These are phyloP conservation scores for Podospora sp. DNA, from an alignment of 495 filamentous ascomycete genomes.

Conservation along the genomic window DNA sequence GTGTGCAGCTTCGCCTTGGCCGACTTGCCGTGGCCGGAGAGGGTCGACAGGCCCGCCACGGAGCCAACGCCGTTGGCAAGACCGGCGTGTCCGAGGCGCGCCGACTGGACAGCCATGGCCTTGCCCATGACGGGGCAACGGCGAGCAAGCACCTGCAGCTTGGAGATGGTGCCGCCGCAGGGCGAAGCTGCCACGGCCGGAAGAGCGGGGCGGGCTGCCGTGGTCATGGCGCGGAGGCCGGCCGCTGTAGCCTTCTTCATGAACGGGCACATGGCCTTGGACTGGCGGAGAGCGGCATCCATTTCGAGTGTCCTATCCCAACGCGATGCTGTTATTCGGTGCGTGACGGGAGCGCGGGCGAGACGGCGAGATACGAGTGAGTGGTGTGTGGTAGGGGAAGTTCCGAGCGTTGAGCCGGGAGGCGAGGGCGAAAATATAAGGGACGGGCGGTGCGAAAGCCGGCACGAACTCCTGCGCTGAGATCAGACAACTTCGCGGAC, in stretches of 20 bases:
- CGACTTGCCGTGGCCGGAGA: slow-evolving; percentile 50
- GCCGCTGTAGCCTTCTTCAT: slow-evolving; percentile 90
- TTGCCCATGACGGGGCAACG: slow-evolving; percentile 99
- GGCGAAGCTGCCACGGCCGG: slow-evolving; percentile 52
- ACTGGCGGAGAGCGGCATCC: slow-evolving; percentile 93
- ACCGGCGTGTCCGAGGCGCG: slow-evolving; percentile 46
- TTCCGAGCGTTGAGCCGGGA: not conserved
- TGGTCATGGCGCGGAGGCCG: slow-evolving; percentile 86
- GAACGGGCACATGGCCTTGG: slow-evolving; percentile 93
- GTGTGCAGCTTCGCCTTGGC: slow-evolving; percentile 80
- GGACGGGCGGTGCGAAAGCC: not conserved
- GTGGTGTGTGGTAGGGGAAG: slow-evolving; percentile 4
- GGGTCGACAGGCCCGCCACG: slow-evolving; percentile 47
- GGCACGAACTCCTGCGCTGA: not conserved
- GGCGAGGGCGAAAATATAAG: not conserved
- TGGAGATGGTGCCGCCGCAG: slow-evolving; percentile 92
- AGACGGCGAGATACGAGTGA: not conserved
- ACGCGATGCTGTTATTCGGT: slow-evolving; percentile 1
- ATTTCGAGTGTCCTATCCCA: slow-evolving; percentile 48
- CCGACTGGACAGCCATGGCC: slow-evolving; percentile 85
- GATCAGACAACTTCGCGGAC: not conserved
- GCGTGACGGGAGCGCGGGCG: not conserved
- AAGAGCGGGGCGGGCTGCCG: slow-evolving; percentile 64
- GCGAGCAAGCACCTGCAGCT: slow-evolving; percentile 89
- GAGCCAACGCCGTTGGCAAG: slow-evolving; percentile 38